Conservation (phyloP, 345 rosid genomes). For the Populus nigra region DNA sequence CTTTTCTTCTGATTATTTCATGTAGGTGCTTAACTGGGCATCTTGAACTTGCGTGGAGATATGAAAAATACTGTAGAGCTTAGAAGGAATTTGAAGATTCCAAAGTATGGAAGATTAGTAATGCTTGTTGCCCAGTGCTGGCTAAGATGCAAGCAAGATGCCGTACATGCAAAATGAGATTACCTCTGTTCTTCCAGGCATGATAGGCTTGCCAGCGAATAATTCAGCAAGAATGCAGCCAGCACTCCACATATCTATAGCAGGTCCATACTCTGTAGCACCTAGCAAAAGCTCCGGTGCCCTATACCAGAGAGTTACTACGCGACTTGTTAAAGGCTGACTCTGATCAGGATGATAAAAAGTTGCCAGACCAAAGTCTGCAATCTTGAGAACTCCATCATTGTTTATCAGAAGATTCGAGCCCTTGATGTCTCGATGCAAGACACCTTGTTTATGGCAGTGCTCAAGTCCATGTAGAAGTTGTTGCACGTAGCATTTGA, state of each 20-base stretch:
- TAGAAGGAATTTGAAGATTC: background rate
- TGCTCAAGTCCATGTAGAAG: slow-evolving; percentile 75
- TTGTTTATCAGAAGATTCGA: slow-evolving; percentile 72
- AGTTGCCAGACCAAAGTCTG: slow-evolving; percentile 83
- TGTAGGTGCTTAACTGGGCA: background rate
- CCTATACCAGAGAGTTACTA: slow-evolving; percentile 95
- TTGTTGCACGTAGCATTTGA: slow-evolving; percentile 80
- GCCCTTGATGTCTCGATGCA: slow-evolving; percentile 93
- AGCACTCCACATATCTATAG: slow-evolving; percentile 85
- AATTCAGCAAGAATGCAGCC: slow-evolving; percentile 92
- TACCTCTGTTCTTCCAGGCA: slow-evolving; percentile 99
- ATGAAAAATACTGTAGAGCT: background rate
- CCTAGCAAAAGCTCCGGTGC: slow-evolving; percentile 97
- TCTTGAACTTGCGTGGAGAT: background rate
- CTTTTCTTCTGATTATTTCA: background rate
- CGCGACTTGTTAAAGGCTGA: slow-evolving; percentile 81
- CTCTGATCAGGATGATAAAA: slow-evolving; percentile 49
- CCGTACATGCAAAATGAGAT: background rate
- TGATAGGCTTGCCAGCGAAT: slow-evolving; percentile 79
- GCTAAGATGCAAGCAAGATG: background rate
- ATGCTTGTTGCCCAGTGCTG: background rate
- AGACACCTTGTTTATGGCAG: slow-evolving; percentile 76
- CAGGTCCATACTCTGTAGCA: slow-evolving; percentile 74
- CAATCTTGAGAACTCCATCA: slow-evolving; percentile 83
- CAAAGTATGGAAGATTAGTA: background rate